Base-by-base conservation (phyloP, 768 basidiomycete species). In the Mycena galericulata region DNA sequence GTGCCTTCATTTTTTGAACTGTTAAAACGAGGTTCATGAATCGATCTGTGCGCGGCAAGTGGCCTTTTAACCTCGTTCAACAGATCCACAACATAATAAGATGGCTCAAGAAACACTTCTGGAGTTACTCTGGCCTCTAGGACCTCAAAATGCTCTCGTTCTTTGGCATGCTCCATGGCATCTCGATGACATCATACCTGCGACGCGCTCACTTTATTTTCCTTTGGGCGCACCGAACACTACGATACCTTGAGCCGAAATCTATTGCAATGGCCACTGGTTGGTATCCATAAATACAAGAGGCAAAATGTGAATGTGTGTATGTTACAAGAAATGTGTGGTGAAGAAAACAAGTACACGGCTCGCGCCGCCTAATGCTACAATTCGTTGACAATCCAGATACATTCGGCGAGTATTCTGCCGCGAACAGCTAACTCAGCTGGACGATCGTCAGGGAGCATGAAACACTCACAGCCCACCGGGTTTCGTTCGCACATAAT, bases 301-400 rank as follows among this genome's bases (percentile, higher is more conserved):
- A 24, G 30, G 15, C 20, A n/a, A 53, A 57, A 64, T 26, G 41
- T 53, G 22, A 24, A 46, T 49, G 38, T 36, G 50, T 45, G 27
- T 56, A 53, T 59, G 57, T 50, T 51, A 57, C 47, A 65, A 34
- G 50, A 51, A 58, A 66, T 66, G 65, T 30, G 43, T 40, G n/a
- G 41, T 32, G 34, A 30, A 22, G n/a, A 12, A 53, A 43, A 40
- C 17, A 18, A 22, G 47, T 29, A 57, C 9, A 29, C 29, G 27
- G 36, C n/a, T 30, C 29, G 29, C 47, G 49, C 26, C 47, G 49
- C 36, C 40, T 53, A 57, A 40, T 66, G 65, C 47, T 66, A 66
- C 65, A 66, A 17, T 30, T 40, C 15, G 36, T 26, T 9, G 17
- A 14, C 20, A 40, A 55, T 50, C 26, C 34, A 26, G 45, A 15